Percentiles rank a stretch among this genome's conserved stretches.
phyloP scores from a whole-genome alignment of 306 rosid genomes.

The Cucumis hystrix region DNA sequence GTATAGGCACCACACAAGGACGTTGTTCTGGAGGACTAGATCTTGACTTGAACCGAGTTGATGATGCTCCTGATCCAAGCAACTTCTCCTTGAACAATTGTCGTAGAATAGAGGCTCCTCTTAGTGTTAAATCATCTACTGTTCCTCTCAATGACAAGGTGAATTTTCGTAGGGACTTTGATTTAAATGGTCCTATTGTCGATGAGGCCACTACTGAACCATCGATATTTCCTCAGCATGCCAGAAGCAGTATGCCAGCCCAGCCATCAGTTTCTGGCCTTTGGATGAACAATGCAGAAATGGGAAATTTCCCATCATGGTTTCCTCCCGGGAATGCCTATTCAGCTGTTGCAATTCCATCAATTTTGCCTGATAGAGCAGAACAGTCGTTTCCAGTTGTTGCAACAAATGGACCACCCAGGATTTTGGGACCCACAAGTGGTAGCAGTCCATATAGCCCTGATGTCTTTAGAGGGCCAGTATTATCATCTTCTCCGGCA shows the following conservation, averaged over 20 bases:
- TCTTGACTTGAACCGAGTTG: constrained; percentile 59
- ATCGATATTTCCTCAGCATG: constrained; percentile 20
- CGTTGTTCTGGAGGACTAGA: constrained; percentile 44
- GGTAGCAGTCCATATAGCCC: constrained; percentile 37
- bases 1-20: constrained; percentile 14
- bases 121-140: constrained; percentile 15
- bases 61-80: constrained; percentile 40
- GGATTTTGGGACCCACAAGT: constrained; percentile 36
- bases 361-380: constrained; percentile 44
- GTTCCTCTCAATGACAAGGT: constrained; percentile 22
- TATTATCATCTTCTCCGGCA: constrained; percentile 55
- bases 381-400: constrained; percentile 47
- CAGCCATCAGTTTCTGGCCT: constrained; percentile 36
- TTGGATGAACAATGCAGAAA: constrained; percentile 34
- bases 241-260: constrained; percentile 28
- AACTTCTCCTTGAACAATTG: constrained; percentile 20
- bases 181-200: constrained; percentile 59
- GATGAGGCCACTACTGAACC: constrained; percentile 39
- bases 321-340: constrained; percentile 49
- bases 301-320: constrained; percentile 50
- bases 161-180: constrained; percentile 38
- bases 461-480: constrained; percentile 40
- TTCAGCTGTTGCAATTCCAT: constrained; percentile 45
- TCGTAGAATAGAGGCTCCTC: constrained; percentile 20
- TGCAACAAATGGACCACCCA: constrained; percentile 44